Base-by-base conservation (phyloP, 108 stramenopile genomes). In the Aurantiochytrium sp. region DNA sequence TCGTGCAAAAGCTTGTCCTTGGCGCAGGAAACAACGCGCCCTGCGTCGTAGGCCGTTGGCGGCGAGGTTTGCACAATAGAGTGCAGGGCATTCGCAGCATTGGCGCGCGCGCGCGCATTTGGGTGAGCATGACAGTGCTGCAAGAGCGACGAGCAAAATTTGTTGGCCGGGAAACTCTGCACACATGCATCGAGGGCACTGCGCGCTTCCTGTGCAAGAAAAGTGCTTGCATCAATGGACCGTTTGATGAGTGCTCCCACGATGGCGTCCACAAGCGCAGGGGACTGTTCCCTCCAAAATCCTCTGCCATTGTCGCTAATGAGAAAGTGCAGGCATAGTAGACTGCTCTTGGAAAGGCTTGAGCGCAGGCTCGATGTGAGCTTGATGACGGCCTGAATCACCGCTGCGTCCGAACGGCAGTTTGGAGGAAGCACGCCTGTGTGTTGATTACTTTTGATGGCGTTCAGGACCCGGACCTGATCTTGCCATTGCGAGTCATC, bases 1-100 rank as follows among this genome's bases (percentile, higher is more conserved):
- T 83, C 76, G 76, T 83, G 76, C 45, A 83, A 53, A 12, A 83
- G 76, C 76, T 83, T 83, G 51, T 83, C 76, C 51, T 83, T 83
- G 76, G 76, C 76, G 76, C 76, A 83, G 43, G 45, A 6, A 35
- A 83, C 51, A 35, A 83, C 76, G n/a, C 51, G 19, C 10, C 25
- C 45, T 25, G 76, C 19, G 51, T 83, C 76, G 51, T 83, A 83
- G 2, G 76, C 76, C 19, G 76, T 0, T 53, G 45, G 12, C 45
- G 45, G 23, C 6, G 45, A 6, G n/a, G 76, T 53, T 53, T 47
- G 51, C n/a, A 83, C 76, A 45, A 83, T 12, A 47, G 12, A 1
- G 51, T 47, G 49, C 10, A 83, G 76, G 0, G 76, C 76, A 12
- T 12, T 6, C 10, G 76, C 76, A 55, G 76, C 45, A 12, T 53